Conservation (phyloP, 2,329 filamentous ascomycete species). For the Neonectria neomacrospora region DNA sequence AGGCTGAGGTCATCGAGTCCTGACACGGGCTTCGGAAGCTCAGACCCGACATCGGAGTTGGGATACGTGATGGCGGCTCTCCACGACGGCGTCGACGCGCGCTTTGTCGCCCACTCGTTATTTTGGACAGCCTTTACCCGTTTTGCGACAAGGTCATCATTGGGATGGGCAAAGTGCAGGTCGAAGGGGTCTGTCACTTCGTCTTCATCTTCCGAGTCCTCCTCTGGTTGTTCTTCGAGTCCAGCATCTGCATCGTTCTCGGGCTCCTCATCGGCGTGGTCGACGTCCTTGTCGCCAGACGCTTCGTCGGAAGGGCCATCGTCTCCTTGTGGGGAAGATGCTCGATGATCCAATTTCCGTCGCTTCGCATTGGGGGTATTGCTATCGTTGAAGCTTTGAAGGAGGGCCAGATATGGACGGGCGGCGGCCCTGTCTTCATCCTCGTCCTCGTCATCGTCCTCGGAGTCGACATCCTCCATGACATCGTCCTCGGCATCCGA, state of each 20-base stretch:
- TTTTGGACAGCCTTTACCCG: slow-evolving; percentile 63
- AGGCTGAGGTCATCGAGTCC: slow-evolving; percentile 65
- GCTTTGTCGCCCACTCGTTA: slow-evolving; percentile 63
- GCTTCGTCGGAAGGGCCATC: slow-evolving; percentile 31
- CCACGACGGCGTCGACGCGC: slow-evolving; percentile 58
- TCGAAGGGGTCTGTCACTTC: slow-evolving; percentile 79
- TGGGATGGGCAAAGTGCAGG: slow-evolving; percentile 77
- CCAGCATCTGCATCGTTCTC: slow-evolving; percentile 56
- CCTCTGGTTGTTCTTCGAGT: slow-evolving; percentile 43
- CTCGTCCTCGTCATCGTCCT: slow-evolving; percentile 61
- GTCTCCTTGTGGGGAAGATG: slow-evolving; percentile 34
- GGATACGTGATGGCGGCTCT: slow-evolving; percentile 62
- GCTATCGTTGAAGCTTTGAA: slow-evolving; percentile 66
- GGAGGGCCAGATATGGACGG: slow-evolving; percentile 66
- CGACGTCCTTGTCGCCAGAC: slow-evolving; percentile 50
- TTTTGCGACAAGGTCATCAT: slow-evolving; percentile 68
- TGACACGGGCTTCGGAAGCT: slow-evolving; percentile 48
- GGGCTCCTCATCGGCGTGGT: slow-evolving; percentile 52
- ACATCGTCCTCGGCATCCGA: slow-evolving; percentile 50
- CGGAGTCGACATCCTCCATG: slow-evolving; percentile 53
- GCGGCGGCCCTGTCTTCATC: slow-evolving; percentile 57
- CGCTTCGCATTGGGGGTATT: slow-evolving; percentile 63
- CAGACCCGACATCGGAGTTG: slow-evolving; percentile 49
- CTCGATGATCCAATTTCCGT: slow-evolving; percentile 63
- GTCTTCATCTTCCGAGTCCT: slow-evolving; percentile 62